A percentile compares a stretch with the other conserved stretches of the same genome.
Conservation (phyloP, 1,284 basidiomycete species). For the Laetiporus sulphureus region DNA sequence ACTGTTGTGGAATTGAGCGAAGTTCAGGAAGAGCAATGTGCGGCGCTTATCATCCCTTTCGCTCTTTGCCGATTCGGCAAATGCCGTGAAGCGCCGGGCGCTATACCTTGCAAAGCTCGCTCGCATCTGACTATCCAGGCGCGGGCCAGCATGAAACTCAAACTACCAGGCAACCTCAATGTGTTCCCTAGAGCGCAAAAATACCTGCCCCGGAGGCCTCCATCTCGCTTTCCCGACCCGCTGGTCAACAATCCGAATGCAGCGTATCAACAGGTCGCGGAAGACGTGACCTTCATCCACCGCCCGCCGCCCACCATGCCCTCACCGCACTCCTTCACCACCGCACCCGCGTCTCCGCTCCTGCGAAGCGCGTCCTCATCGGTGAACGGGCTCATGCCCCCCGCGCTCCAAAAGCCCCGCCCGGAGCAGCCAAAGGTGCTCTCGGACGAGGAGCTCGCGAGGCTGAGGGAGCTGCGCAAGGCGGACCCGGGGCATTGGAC, state of each 20-base stretch:
- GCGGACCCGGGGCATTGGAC: constrained; percentile 29
- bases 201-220: constrained; percentile 45
- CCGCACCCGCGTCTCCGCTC: constrained; percentile 62
- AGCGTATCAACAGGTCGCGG: constrained; percentile 45
- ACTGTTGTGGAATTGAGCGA: too few species aligned
- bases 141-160: constrained; percentile 11
- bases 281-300: constrained; percentile 68
- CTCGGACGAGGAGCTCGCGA: constrained; percentile 44
- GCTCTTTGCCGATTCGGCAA: too few species aligned
- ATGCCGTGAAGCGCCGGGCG: too few species aligned
- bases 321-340: constrained; percentile 61
- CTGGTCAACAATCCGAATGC: constrained; percentile 51
- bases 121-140: too few species aligned
- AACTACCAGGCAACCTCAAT: constrained; percentile 12
- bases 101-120: too few species aligned
- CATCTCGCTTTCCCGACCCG: constrained; percentile 59
- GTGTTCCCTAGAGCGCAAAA: constrained; percentile 33
- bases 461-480: constrained; percentile 50
- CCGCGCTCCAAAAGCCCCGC: constrained; percentile 30
- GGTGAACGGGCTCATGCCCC: constrained; percentile 36
- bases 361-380: constrained; percentile 33
- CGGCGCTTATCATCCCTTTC: too few species aligned
- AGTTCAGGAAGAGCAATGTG: too few species aligned
- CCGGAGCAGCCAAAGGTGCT: constrained; percentile 30
- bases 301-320: constrained; percentile 69